Evolutionary conservation across 441 rosid genomes (phyloP).

Genomic region (Croton setiger): DNA sequence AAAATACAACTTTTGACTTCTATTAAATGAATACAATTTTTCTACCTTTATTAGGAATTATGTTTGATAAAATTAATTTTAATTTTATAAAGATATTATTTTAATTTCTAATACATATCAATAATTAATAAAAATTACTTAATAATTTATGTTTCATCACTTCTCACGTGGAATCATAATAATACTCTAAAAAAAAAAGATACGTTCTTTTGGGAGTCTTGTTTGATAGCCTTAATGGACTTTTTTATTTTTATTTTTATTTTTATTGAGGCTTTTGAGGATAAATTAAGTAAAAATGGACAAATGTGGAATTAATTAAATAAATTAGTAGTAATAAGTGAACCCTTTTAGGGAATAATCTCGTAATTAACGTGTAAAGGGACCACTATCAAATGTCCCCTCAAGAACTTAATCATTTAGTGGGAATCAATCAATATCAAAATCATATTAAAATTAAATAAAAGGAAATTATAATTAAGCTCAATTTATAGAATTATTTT

Average conservation of each 20-base stretch:
- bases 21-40: no score
- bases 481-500: no score
- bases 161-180: not conserved
- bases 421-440: no score
- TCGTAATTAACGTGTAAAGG: not conserved
- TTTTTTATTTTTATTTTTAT: not conserved
- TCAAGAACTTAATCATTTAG: not conserved
- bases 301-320: not conserved
- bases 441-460: no score
- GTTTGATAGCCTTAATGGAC: not conserved
- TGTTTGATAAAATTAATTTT: no score
- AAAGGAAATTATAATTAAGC: no score
- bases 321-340: not conserved
- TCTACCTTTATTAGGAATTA: no score
- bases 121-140: no score
- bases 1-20: no score
- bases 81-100: no score
- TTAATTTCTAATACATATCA: no score
- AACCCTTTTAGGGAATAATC: not conserved
- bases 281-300: not conserved
- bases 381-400: conserved; percentile 7
- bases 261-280: not conserved
- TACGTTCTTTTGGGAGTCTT: not conserved
- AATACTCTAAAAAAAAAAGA: not conserved
- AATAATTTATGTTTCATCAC: not conserved